Percentiles rank a stretch among this genome's conserved stretches.
These are phyloP conservation scores for Eutrema heterophyllum DNA, from an alignment of 345 rosid species.

Conservation along the genomic window DNA sequence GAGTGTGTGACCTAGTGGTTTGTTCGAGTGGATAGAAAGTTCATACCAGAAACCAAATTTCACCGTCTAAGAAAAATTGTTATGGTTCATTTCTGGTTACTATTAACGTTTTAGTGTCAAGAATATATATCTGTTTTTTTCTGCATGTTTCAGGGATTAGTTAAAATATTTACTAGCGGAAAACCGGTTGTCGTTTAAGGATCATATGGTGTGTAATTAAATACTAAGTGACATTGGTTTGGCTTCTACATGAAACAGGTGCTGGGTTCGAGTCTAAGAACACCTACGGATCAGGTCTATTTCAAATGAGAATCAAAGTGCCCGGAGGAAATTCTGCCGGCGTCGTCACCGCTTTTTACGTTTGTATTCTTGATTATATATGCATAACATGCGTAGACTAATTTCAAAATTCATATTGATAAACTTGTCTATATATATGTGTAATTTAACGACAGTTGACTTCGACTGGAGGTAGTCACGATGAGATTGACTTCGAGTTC, in stretches of 20 bases:
- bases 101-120: neutral
- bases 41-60: neutral
- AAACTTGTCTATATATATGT: neutral
- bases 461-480: constrained; percentile 43
- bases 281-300: constrained; percentile 53
- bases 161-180: neutral
- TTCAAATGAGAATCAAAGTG: constrained; percentile 47
- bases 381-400: neutral
- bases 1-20: neutral
- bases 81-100: neutral
- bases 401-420: neutral
- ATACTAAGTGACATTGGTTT: neutral
- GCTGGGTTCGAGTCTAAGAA: constrained; percentile 55
- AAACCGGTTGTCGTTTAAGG: neutral
- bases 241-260: constrained; percentile 32
- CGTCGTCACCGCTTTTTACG: constrained; percentile 62
- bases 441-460: constrained; percentile 19
- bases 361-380: neutral
- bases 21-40: neutral
- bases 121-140: neutral
- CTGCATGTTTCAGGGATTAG: neutral
- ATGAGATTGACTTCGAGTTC: constrained; percentile 78
- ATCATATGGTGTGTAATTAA: neutral
- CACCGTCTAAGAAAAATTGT: neutral
- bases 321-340: constrained; percentile 58